Base-by-base conservation (phyloP, 306 rosid species). In the Malus asiatica region DNA sequence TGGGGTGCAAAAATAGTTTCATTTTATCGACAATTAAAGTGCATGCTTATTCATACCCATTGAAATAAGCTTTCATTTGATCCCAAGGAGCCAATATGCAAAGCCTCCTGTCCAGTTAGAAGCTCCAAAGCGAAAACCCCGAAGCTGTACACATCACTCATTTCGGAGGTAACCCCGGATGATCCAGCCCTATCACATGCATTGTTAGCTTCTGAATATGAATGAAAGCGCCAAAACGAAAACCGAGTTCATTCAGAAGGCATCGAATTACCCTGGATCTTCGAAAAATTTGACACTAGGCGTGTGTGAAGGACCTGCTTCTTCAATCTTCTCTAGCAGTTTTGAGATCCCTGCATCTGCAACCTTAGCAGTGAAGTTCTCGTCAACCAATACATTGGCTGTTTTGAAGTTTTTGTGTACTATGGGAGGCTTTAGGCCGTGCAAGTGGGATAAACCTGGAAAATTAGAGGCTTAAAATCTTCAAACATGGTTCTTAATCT, bases 71-170 rank as follows among this genome's bases (percentile, higher is more conserved):
- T 85, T 59, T 79, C 86, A 70, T 85, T 85, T 4, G 89, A 79
- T 45, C 82, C 83, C 48, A 82, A 82, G 58, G 76, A 73, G 40
- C 73, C 89, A 33, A 60, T 74, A 40, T 70, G 78, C 80, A 80
- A 51, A 42, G 86, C 86, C 77, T 82, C 84, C 15, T 79, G 83
- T 65, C 86, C 89, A 13, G 86, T 85, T 40, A 79, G 76, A 74
- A 85, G 81, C 76, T 85, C 89, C 72, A 85, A 75, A 44, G 83
- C 83, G 72, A 85, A 85, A 25, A 80, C 84, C 32, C 89, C 89
- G 52, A 85, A 85, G 86, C 83, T 80, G 84, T 85, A 82, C 30
- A 82, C 89, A 42, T 85, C 88, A 46, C 86, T 79, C 69, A 42
- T 35, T 76, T 76, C 84, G 2, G 89, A 64, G 52, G 66, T 45